phyloP scores from a whole-genome alignment of 2,329 filamentous ascomycete genomes.

The Phoma herbarum region DNA sequence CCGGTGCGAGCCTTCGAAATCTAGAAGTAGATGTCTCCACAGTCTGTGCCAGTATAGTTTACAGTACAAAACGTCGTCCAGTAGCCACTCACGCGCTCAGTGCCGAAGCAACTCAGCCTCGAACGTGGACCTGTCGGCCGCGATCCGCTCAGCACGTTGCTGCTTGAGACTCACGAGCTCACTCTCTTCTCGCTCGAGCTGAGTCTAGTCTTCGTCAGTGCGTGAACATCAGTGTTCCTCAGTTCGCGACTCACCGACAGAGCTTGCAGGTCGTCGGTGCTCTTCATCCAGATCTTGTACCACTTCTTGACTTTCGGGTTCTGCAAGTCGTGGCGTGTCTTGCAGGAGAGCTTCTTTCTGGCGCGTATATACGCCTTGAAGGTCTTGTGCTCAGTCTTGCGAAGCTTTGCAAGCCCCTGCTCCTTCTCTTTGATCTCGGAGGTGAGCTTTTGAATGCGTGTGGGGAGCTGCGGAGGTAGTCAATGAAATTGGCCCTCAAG shows the following conservation, averaged over 20 bases:
- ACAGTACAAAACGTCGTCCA: too few relatives aligned
- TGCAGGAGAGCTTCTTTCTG: neutral
- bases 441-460: neutral
- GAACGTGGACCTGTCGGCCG: neutral
- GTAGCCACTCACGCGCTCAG: too few relatives aligned
- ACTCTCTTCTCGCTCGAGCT: neutral
- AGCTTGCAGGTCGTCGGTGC: neutral
- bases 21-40: too few relatives aligned
- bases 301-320: neutral
- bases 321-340: neutral
- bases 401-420: neutral
- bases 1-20: too few relatives aligned
- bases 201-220: neutral
- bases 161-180: neutral
- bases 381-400: neutral
- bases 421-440: constrained; percentile 1
- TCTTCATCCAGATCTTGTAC: constrained; percentile 1
- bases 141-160: neutral
- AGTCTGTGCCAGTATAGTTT: too few relatives aligned
- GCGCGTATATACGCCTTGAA: neutral
- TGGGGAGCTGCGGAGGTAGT: neutral
- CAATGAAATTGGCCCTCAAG: neutral
- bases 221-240: too few relatives aligned
- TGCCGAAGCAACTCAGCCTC: neutral
- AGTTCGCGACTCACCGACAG: constrained; percentile 1